These are phyloP conservation scores for Coemansia sp. DNA, from an alignment of 371 early-diverging fungal species.

Conservation along the genomic window DNA sequence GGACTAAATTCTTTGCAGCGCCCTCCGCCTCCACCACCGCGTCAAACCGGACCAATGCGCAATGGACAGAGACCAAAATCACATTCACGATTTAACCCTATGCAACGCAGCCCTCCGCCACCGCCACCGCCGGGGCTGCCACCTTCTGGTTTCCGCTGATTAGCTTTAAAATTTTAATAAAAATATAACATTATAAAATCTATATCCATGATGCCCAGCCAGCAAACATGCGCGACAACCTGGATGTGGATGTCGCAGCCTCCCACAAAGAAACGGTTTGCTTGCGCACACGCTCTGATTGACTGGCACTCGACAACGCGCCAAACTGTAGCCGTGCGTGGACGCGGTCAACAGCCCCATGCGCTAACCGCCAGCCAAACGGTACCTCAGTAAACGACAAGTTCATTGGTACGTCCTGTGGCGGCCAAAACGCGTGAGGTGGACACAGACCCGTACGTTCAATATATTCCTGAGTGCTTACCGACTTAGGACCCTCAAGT, in stretches of 20 bases:
- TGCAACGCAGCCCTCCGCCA: conserved; percentile 24
- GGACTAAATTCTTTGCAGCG: conserved; percentile 17
- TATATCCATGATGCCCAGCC: conserved; percentile 48
- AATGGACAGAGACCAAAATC: conserved; percentile 10
- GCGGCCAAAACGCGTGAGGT: conserved; percentile 26
- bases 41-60: conserved; percentile 20
- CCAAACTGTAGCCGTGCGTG: conserved; percentile 22
- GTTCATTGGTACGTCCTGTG: background rate
- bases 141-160: background rate
- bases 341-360: conserved; percentile 24
- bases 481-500: background rate
- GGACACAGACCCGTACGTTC: conserved; percentile 34
- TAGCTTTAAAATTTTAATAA: background rate
- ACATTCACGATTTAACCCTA: conserved; percentile 38
- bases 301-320: background rate
- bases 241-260: conserved; percentile 15
- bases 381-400: conserved; percentile 11
- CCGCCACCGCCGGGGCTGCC: background rate
- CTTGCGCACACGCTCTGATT: conserved; percentile 3
- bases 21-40: conserved; percentile 14
- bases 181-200: background rate
- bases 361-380: conserved; percentile 37
- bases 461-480: conserved; percentile 11
- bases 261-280: conserved; percentile 23
- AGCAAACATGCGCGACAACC: conserved; percentile 34